Evolutionary conservation across 129 eudicot genomes (phyloP), one percentile per base, ranked within the genome.

Genomic region (Pittosporum tobira): DNA sequence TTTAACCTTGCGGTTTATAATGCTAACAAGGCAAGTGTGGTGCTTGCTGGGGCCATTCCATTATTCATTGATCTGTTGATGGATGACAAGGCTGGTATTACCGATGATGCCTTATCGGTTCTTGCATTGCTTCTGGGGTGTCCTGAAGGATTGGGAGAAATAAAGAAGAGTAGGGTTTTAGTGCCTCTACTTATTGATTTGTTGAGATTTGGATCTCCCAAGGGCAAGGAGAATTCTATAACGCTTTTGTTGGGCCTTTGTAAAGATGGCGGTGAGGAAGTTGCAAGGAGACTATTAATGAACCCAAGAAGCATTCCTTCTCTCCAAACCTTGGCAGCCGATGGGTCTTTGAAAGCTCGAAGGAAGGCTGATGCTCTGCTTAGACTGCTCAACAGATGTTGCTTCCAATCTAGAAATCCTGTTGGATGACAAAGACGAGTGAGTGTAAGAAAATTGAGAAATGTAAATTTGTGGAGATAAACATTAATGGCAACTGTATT

Each of bases 291-390:
- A 57, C 68, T 81, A 51, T 68, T 84, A 51, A 76, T 84, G 86
- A 75, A 81, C 61, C 88, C 88, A 60, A 59, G 79, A 44, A 79
- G 87, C 71, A 76, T 88, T 66, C 87, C 87, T 20, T 84, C 88
- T 70, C 84, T 88, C 51, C 81, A 77, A 70, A 78, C 80, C 54
- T 74, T 84, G 79, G 81, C 80, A 15, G 80, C 79, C 26, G 87
- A 81, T 74, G 90, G 96, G 38, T 84, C 96, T 42, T 53, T 77
- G 48, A 79, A 88, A 74, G 94, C 94, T 71, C 82, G 74, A 64
- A 69, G 89, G 72, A 81, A 78, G 72, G 96, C 96, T 19, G 90
- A 81, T 53, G 84, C 87, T 56, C 71, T 84, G 72, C 94, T 88
- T 58, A 81, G 85, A 77, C 62, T 81, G 77, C 96, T 88, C 67